A percentile compares a stretch with the other conserved stretches of the same genome.
Evolutionary conservation across 2,329 filamentous ascomycete genomes (phyloP).

Genomic region (Neopestalotiopsis rosae): DNA sequence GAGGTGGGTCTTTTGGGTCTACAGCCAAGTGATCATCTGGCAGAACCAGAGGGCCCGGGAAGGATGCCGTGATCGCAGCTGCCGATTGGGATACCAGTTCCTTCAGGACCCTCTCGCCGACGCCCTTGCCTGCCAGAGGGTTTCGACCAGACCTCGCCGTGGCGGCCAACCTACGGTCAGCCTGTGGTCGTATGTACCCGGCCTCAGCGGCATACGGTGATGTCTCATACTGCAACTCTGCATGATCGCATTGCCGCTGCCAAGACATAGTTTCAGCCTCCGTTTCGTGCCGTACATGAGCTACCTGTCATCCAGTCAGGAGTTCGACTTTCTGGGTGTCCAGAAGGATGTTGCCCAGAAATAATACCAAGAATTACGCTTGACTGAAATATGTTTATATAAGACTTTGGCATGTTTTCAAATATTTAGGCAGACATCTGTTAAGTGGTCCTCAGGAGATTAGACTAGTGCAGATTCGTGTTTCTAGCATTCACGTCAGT

Average conservation of each 20-base stretch:
- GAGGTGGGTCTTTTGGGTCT: conserved; percentile 55
- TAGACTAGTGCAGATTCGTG: neutral
- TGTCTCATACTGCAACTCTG: conserved; percentile 32
- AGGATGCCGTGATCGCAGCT: conserved; percentile 39
- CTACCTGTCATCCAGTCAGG: too few species aligned
- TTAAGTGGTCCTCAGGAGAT: neutral
- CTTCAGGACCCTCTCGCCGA: conserved; percentile 19
- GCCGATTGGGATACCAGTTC: conserved; percentile 25
- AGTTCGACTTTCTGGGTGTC: too few species aligned
- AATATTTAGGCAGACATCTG: neutral
- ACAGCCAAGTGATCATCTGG: conserved; percentile 63
- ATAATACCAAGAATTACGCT: too few species aligned
- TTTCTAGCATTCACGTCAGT: too few species aligned
- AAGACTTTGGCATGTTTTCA: too few species aligned
- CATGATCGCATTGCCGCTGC: conserved; percentile 21
- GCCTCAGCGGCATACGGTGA: conserved; percentile 35
- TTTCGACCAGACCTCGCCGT: conserved; percentile 34
- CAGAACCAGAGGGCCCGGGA: conserved; percentile 64
- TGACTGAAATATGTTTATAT: too few species aligned
- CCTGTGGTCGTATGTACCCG: conserved; percentile 35
- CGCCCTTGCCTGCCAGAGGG: conserved; percentile 21
- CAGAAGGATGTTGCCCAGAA: neutral
- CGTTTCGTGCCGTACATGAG: neutral
- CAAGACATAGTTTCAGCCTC: neutral
- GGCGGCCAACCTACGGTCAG: conserved; percentile 36